Percentiles rank a stretch among this genome's conserved stretches.
Conservation (phyloP, 352 stramenopile species). For the Phytophthora citrophthora region DNA sequence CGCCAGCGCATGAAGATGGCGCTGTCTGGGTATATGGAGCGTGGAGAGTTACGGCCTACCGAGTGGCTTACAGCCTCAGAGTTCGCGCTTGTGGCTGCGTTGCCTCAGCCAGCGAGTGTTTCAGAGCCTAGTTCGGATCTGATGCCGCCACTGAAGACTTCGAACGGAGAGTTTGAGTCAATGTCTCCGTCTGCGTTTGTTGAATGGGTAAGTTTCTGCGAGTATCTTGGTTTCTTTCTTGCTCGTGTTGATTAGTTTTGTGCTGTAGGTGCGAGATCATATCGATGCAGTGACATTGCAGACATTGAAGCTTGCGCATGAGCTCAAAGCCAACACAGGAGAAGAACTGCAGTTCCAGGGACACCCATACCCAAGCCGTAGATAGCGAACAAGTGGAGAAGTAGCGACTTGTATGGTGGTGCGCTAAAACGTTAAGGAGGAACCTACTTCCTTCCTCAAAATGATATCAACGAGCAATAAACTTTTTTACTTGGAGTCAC, state of each 20-base stretch:
- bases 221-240: background rate
- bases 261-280: constrained; percentile 41
- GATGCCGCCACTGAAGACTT: constrained; percentile 9
- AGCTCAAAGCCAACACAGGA: constrained; percentile 57
- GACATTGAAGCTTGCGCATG: constrained; percentile 42
- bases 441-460: too few relatives aligned
- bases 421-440: background rate
- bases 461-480: background rate
- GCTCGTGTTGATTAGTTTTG: background rate
- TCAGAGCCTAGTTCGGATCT: constrained; percentile 1
- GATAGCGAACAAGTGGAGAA: background rate
- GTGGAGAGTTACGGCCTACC: constrained; percentile 30
- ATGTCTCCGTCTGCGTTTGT: constrained; percentile 29
- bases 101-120: constrained; percentile 14
- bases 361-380: constrained; percentile 42
- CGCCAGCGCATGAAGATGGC: constrained; percentile 57
- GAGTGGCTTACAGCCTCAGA: constrained; percentile 46
- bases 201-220: constrained; percentile 49
- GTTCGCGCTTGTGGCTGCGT: constrained; percentile 41
- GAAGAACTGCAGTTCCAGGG: constrained; percentile 77
- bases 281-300: constrained; percentile 54
- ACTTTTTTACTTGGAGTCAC: constrained; percentile 20
- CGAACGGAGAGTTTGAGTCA: constrained; percentile 34
- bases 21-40: constrained; percentile 44
- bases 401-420: background rate